A percentile compares a stretch with the other conserved stretches of the same genome.
Evolutionary conservation across 2,329 filamentous ascomycete species (phyloP).

Genomic region (Aspergillus fischeri): DNA sequence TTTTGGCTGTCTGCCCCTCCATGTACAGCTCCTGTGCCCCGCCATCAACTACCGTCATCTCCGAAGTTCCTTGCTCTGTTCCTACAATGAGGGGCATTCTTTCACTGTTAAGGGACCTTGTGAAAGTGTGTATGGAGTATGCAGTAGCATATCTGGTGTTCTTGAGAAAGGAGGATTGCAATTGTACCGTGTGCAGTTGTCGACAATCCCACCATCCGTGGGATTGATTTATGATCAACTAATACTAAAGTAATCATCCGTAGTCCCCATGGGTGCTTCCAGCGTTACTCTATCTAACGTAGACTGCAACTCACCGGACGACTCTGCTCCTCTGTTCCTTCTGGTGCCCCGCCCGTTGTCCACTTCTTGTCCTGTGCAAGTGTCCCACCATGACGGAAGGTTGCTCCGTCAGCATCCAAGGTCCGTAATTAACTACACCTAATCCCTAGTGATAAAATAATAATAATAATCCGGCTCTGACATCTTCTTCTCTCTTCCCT

Average conservation of each 20-base stretch:
- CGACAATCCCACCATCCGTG: neutral
- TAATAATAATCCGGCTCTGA: slow-evolving; percentile 11
- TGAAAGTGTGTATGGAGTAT: neutral
- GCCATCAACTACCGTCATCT: slow-evolving; percentile 13
- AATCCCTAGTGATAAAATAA: neutral
- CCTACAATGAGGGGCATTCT: no score
- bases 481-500: slow-evolving; percentile 21
- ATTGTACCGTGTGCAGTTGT: neutral
- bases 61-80: slow-evolving; percentile 1
- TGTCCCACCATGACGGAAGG: slow-evolving; percentile 34
- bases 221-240: neutral
- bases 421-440: neutral
- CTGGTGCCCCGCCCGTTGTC: slow-evolving; percentile 16
- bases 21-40: slow-evolving; percentile 9
- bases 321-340: slow-evolving; percentile 30
- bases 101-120: neutral
- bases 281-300: no score
- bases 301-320: slow-evolving; percentile 25
- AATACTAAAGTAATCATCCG: neutral
- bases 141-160: neutral
- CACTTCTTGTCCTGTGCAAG: neutral
- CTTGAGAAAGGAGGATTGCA: neutral
- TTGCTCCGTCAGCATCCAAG: slow-evolving; percentile 31
- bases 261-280: neutral
- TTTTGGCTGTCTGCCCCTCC: slow-evolving; percentile 13